These are phyloP conservation scores for Ceratobasidium sp. DNA, from an alignment of 1,284 basidiomycete genomes.

Conservation along the genomic window DNA sequence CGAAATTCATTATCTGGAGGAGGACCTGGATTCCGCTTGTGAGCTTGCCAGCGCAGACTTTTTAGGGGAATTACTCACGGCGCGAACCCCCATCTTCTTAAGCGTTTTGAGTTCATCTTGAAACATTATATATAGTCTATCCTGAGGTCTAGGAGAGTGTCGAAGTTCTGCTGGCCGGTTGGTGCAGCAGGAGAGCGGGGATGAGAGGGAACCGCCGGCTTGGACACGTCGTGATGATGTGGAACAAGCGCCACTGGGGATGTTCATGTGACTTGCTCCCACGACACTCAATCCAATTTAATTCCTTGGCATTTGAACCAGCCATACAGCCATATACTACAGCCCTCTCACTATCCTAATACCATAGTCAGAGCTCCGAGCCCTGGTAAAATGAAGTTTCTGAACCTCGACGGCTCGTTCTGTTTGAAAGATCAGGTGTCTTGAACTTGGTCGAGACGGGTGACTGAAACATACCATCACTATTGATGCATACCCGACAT, in stretches of 20 bases:
- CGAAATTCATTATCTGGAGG: constrained; percentile 92
- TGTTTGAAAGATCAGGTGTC: background rate
- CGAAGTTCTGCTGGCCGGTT: constrained; percentile 6
- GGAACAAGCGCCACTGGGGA: constrained; percentile 27
- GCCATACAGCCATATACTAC: background rate
- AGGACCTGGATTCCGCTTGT: constrained; percentile 69
- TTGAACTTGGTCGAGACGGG: background rate
- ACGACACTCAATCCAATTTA: background rate
- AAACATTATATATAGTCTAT: constrained; percentile 56
- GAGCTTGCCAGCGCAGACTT: constrained; percentile 14
- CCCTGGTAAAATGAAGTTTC: background rate
- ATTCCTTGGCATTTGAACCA: background rate
- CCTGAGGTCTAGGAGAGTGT: background rate
- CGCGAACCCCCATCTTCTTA: constrained; percentile 78
- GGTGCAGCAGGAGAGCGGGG: background rate
- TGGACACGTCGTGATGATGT: constrained; percentile 44
- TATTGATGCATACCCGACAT: constrained; percentile 96
- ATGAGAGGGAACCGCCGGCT: constrained; percentile 16
- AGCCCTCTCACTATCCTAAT: background rate
- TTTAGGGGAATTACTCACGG: constrained; percentile 65
- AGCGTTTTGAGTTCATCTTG: constrained; percentile 76
- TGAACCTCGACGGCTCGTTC: background rate
- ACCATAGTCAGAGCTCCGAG: background rate
- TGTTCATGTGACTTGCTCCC: constrained; percentile 25
- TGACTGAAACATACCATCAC: constrained; percentile 73